Percentiles rank a stretch among this genome's conserved stretches.
Evolutionary conservation across 2,329 filamentous ascomycete species (phyloP).

Genomic region (Aspergillus ibericus): DNA sequence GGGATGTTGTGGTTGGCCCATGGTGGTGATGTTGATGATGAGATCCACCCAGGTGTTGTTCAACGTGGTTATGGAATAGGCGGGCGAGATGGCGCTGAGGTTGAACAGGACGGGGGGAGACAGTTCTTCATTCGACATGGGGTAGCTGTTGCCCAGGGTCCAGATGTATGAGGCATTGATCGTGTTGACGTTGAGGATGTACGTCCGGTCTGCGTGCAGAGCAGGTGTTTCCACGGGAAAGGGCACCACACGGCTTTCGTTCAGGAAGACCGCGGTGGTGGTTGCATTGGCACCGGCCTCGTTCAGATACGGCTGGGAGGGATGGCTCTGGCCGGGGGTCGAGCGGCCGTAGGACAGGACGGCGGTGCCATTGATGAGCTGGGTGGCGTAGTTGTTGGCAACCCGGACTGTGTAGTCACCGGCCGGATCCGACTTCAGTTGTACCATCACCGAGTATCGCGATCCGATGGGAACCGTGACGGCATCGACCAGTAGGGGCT

Average conservation of each 20-base stretch:
- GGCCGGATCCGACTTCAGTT: slow-evolving; percentile 41
- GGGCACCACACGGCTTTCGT: slow-evolving; percentile 45
- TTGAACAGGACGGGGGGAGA: slow-evolving; percentile 30
- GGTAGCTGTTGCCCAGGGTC: slow-evolving; percentile 28
- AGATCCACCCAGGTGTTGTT: slow-evolving; percentile 58
- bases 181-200: slow-evolving; percentile 24
- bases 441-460: slow-evolving; percentile 44
- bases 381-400: slow-evolving; percentile 50
- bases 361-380: slow-evolving; percentile 57
- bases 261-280: slow-evolving; percentile 45
- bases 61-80: slow-evolving; percentile 33
- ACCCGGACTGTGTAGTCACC: slow-evolving; percentile 58
- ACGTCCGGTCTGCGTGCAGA: slow-evolving; percentile 45
- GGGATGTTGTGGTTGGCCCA: slow-evolving; percentile 57
- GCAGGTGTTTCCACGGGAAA: slow-evolving; percentile 51
- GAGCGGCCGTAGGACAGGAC: slow-evolving; percentile 45
- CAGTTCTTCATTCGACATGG: slow-evolving; percentile 23
- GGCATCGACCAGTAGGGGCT: slow-evolving; percentile 41
- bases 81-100: slow-evolving; percentile 26
- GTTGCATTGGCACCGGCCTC: slow-evolving; percentile 50
- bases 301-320: slow-evolving; percentile 50
- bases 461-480: slow-evolving; percentile 38
- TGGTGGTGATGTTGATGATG: slow-evolving; percentile 27
- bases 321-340: slow-evolving; percentile 5
- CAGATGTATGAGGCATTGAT: slow-evolving; percentile 26